A percentile compares a stretch with the other conserved stretches of the same genome.
Conservation (phyloP, 495 filamentous ascomycete genomes). For the Bathelium albidoporum region DNA sequence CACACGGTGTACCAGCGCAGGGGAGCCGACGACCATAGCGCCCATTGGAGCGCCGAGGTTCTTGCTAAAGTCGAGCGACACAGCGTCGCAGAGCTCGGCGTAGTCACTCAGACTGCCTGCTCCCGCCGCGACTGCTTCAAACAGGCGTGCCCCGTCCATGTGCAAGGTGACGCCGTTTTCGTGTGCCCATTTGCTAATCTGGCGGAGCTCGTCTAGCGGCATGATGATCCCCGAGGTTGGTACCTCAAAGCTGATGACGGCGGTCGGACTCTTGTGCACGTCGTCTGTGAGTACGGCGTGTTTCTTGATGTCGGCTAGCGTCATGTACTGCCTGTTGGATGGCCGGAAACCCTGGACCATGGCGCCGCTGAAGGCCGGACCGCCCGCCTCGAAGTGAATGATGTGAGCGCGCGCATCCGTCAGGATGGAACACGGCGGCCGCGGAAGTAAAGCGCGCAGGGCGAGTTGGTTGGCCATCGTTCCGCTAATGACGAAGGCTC, state of each 20-base stretch:
- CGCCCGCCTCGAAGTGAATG: not conserved
- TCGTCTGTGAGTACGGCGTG: not conserved
- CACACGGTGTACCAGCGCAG: not conserved
- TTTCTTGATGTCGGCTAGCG: not conserved
- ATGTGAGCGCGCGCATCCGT: not conserved
- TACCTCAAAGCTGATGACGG: not conserved
- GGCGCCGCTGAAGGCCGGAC: not conserved
- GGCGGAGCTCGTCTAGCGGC: not conserved
- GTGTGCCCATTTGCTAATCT: not conserved
- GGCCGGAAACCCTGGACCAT: not conserved
- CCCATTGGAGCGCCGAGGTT: not conserved
- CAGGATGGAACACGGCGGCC: not conserved
- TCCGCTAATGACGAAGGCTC: not conserved
- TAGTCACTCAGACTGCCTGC: not conserved
- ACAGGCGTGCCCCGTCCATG: slow-evolving; percentile 17
- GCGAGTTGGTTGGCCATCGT: not conserved
- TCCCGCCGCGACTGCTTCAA: slow-evolving; percentile 7
- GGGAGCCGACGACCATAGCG: not conserved
- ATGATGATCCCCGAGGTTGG: not conserved
- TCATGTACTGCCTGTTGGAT: not conserved
- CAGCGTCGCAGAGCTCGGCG: not conserved
- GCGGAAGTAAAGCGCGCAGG: not conserved
- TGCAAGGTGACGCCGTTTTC: slow-evolving; percentile 11
- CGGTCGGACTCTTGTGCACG: not conserved
- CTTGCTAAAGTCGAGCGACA: not conserved